Base-by-base conservation (phyloP, 345 rosid species). In the Lagerstroemia speciosa region DNA sequence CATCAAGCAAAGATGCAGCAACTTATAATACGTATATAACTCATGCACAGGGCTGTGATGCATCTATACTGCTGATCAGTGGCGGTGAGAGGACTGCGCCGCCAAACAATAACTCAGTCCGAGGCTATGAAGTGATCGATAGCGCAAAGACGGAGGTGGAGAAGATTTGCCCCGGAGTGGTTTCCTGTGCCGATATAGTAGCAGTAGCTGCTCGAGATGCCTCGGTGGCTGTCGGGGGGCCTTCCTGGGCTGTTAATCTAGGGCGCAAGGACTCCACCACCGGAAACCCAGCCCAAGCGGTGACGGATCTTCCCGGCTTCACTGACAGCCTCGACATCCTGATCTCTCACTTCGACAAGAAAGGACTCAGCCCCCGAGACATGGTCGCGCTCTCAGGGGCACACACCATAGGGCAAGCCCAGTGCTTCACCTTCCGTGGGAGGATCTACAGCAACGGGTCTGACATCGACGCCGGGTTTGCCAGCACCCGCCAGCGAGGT, bases 141-240 rank as follows among this genome's bases (percentile, higher is more conserved):
- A 41, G 63, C 6, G 85, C 83, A n/a, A 86, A 89, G 77, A 40
- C 88, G 1, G 75, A 62, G 1, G 74, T 82, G 6, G 87, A 85
- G 50, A 79, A 64, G 7, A 52, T 74, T 0, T 87, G 87, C 67
- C 87, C 87, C 0, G 89, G 88, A 1, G 78, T 85, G 3, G 86
- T 87, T 40, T 87, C 92, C 33, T 87, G 92, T 12, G 89, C 89
- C 2, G 94, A 86, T 70, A 75, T 89, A 11, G 69, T 85, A 0
- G 86, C 86, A 11, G 84, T 89, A 20, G 87, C 92, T 14, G 86
- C 90, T 0, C 78, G 85, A 72, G 86, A 80, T 72, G 80, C 87
- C 67, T 76, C 89, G 19, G 71, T 72, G 52, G 75, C 71, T n/a
- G 83, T 83, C 2, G 81, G 82, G 4, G 84, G 87, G 10, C 87